A percentile compares a stretch with the other conserved stretches of the same genome.
phyloP scores from a whole-genome alignment of 306 rosid genomes.

The Prunus armeniaca region DNA sequence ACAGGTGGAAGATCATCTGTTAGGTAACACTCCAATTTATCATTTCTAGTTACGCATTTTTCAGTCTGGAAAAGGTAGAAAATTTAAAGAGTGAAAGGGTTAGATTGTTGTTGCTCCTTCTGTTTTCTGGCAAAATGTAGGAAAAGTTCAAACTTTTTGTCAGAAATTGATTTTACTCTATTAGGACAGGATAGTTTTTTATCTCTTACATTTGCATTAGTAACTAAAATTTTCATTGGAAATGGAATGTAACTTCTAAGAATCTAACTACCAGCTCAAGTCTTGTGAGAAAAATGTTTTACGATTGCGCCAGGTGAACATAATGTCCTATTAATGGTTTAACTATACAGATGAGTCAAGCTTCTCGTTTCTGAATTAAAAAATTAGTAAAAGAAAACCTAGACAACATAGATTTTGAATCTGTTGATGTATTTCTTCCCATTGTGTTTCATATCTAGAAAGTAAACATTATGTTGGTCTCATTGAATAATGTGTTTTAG shows the following conservation, averaged over 20 bases:
- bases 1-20: constrained; percentile 99
- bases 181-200: neutral
- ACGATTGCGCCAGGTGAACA: neutral
- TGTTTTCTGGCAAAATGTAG: constrained; percentile 1
- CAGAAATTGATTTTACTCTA: neutral
- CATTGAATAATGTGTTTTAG: neutral
- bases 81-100: neutral
- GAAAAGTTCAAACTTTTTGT: constrained; percentile 1
- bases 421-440: too few relatives aligned
- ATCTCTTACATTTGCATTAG: neutral
- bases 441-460: neutral
- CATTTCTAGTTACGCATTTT: neutral
- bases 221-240: neutral
- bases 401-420: neutral
- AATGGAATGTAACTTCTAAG: neutral
- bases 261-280: neutral
- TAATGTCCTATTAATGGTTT: neutral
- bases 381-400: neutral
- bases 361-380: neutral
- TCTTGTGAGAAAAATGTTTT: neutral
- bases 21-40: constrained; percentile 41
- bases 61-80: neutral
- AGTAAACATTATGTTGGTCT: neutral
- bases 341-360: neutral
- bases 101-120: constrained; percentile 2